Evolutionary conservation across 805 yeast genomes (phyloP).

Genomic region (Yamadazyma takamatsuzukensis): DNA sequence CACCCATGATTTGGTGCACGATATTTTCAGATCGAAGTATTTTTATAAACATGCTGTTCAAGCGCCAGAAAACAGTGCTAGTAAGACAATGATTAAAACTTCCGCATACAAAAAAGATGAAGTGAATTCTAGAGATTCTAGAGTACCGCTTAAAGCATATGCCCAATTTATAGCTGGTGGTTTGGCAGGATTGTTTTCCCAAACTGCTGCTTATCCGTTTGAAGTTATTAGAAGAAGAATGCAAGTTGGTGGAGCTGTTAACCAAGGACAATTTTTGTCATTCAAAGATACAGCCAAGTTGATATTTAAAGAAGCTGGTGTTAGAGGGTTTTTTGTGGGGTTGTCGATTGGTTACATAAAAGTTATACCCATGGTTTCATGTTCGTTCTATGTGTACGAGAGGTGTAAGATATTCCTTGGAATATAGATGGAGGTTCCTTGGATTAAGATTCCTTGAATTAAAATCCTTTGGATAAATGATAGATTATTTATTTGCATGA

Average conservation of each 20-base stretch:
- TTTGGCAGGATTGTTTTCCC: constrained; percentile 90
- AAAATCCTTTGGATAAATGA: no score
- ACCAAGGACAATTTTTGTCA: constrained; percentile 54
- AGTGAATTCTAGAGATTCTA: constrained; percentile 34
- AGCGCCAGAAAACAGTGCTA: constrained; percentile 3
- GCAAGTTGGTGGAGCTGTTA: constrained; percentile 86
- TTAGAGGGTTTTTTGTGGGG: constrained; percentile 90
- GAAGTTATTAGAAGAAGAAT: constrained; percentile 92
- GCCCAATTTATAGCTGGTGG: constrained; percentile 96
- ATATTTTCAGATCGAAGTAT: constrained; percentile 62
- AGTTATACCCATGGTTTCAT: constrained; percentile 95
- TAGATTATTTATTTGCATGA: constrained; percentile 1
- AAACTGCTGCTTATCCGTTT: constrained; percentile 94
- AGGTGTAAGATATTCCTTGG: constrained; percentile 69
- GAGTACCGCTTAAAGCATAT: constrained; percentile 78
- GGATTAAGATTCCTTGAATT: neutral
- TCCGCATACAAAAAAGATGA: constrained; percentile 13
- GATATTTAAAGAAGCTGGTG: constrained; percentile 71
- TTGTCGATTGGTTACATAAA: constrained; percentile 92
- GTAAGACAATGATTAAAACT: constrained; percentile 9
- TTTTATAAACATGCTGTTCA: constrained; percentile 53
- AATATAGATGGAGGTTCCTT: constrained; percentile 33
- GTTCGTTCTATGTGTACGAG: constrained; percentile 93
- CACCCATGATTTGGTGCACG: constrained; percentile 90
- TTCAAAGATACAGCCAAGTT: constrained; percentile 52